Evolutionary conservation across 228 moss, liverwort and hornwort species (phyloP).

Genomic region (Sphagnum fallax): DNA sequence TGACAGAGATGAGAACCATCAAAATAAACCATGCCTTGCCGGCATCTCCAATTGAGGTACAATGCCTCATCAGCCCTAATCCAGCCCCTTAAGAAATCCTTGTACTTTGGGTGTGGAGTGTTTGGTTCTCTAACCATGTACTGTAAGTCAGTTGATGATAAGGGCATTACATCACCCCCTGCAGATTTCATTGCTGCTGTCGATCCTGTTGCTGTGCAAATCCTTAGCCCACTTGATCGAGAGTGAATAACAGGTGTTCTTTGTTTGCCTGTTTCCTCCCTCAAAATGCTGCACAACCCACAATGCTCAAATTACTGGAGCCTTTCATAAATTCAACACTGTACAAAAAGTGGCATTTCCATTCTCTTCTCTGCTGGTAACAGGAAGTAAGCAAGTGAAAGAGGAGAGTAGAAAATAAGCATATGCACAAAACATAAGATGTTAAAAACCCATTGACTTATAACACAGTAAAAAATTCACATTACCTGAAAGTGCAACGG

Average conservation of each 20-base stretch:
- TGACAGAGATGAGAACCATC: constrained; percentile 74
- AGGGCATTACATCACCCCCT: constrained; percentile 63
- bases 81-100: constrained; percentile 45
- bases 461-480: no score
- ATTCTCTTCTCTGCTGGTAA: not conserved
- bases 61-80: constrained; percentile 38
- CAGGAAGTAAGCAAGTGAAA: not conserved
- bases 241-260: constrained; percentile 40
- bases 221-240: constrained; percentile 77
- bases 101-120: constrained; percentile 42
- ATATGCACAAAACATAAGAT: no score
- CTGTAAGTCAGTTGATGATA: constrained; percentile 51
- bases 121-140: constrained; percentile 84
- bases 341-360: not conserved
- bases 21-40: constrained; percentile 61
- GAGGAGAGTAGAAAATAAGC: not conserved
- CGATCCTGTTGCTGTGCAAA: constrained; percentile 73
- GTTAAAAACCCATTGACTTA: no score
- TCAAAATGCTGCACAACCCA: constrained; percentile 26
- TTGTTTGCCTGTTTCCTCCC: constrained; percentile 10
- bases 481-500: constrained; percentile 73
- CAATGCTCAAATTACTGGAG: not conserved
- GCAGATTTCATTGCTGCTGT: constrained; percentile 91
- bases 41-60: constrained; percentile 56
- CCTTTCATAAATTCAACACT: not conserved